Conservation (phyloP, 106 monocot genomes). For the Alisma plantagoaquatica region DNA sequence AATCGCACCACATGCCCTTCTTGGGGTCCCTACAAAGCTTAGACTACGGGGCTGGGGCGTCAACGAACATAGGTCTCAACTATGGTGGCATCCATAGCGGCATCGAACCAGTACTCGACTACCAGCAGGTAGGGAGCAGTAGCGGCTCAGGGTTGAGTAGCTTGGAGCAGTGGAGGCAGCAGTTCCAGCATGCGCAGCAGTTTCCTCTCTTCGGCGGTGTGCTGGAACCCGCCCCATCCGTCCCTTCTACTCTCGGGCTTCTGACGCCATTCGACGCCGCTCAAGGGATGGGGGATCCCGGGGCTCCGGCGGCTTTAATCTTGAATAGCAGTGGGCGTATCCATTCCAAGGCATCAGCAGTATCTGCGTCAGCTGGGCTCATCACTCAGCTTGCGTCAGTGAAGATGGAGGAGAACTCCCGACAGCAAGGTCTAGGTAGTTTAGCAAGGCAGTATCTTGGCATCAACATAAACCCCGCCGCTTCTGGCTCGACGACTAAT, state of each 20-base stretch:
- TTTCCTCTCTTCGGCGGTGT: too few species aligned
- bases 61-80: conserved; percentile 11
- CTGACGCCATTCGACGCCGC: too few species aligned
- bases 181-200: too few species aligned
- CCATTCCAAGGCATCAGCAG: too few species aligned
- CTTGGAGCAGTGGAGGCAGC: too few species aligned
- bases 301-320: too few species aligned
- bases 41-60: conserved; percentile 10
- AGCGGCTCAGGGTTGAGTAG: too few species aligned
- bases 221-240: too few species aligned
- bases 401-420: conserved; percentile 39
- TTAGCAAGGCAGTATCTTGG: conserved; percentile 41
- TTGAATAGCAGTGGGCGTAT: too few species aligned
- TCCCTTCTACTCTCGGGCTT: too few species aligned
- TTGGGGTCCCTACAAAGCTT: conserved; percentile 20
- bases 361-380: conserved; percentile 21
- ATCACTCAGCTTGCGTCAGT: conserved; percentile 42
- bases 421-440: conserved; percentile 19
- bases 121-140: conserved; percentile 9
- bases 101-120: conserved; percentile 19
- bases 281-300: too few species aligned
- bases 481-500: conserved; percentile 26
- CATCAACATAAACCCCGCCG: too few species aligned
- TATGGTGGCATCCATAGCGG: conserved; percentile 34
- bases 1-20: conserved; percentile 23